Conservation (phyloP, 768 basidiomycete species). For the Tremella mesenterica region DNA sequence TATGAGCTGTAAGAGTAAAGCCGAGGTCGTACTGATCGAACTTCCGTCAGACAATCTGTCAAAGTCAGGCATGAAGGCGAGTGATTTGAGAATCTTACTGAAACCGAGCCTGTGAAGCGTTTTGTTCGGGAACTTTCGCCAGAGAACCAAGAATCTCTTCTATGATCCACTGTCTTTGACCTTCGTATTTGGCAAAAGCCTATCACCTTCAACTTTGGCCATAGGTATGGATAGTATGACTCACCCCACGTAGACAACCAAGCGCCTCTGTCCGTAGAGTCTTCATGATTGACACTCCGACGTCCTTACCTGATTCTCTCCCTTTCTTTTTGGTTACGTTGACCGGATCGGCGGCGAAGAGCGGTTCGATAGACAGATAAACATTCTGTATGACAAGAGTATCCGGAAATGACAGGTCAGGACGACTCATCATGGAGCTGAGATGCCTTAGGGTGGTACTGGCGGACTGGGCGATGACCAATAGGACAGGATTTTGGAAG, state of each 20-base stretch:
- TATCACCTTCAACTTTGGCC: slow-evolving; percentile 37
- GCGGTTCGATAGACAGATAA: slow-evolving; percentile 87
- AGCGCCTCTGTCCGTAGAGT: slow-evolving; percentile 72
- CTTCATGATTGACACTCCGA: slow-evolving; percentile 58
- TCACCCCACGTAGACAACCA: slow-evolving; percentile 72
- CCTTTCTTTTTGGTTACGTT: slow-evolving; percentile 53
- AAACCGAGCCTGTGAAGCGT: slow-evolving; percentile 82
- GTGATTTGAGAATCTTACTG: slow-evolving; percentile 50
- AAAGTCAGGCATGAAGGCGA: not conserved
- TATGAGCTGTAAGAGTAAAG: slow-evolving; percentile 85
- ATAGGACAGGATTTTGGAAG: slow-evolving; percentile 23
- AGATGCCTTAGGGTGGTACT: slow-evolving; percentile 66
- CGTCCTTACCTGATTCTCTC: slow-evolving; percentile 53
- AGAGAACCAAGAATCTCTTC: slow-evolving; percentile 88
- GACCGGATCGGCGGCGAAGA: slow-evolving; percentile 70
- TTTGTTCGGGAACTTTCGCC: slow-evolving; percentile 79
- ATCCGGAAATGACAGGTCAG: slow-evolving; percentile 70
- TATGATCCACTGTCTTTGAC: slow-evolving; percentile 93
- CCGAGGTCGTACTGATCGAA: slow-evolving; percentile 87
- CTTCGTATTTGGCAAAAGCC: slow-evolving; percentile 78
- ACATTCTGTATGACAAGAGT: slow-evolving; percentile 83
- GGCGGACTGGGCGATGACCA: slow-evolving; percentile 58
- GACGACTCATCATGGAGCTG: slow-evolving; percentile 62
- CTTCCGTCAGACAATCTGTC: slow-evolving; percentile 78
- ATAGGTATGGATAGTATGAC: slow-evolving; percentile 35